Conservation (phyloP, 768 basidiomycete species). For the Hirschioporus abietinus region DNA sequence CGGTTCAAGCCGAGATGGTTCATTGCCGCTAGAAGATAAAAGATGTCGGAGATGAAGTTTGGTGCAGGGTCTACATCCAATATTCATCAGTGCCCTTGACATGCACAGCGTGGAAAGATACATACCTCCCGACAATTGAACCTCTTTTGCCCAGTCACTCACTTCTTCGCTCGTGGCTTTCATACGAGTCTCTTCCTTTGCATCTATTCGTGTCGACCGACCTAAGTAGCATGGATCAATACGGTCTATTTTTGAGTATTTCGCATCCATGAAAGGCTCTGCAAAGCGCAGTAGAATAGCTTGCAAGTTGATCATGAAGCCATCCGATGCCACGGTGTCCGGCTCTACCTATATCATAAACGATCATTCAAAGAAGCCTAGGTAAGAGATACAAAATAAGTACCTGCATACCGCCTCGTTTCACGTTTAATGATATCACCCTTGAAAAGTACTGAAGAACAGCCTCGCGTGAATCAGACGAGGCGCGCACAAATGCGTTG, state of each 20-base stretch:
- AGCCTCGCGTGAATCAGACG: constrained; percentile 70
- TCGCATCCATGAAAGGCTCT: constrained; percentile 92
- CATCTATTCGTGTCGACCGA: constrained; percentile 62
- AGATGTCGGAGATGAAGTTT: constrained; percentile 94
- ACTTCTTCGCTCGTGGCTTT: constrained; percentile 90
- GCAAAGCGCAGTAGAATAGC: constrained; percentile 78
- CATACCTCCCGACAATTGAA: constrained; percentile 41
- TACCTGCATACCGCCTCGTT: constrained; percentile 88
- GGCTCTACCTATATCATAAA: constrained; percentile 61
- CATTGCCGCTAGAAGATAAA: constrained; percentile 83
- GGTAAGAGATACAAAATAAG: constrained; percentile 11
- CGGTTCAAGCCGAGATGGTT: constrained; percentile 85
- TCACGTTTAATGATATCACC: constrained; percentile 70
- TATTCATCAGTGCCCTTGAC: background rate
- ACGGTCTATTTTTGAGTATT: constrained; percentile 87
- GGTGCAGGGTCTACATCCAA: constrained; percentile 46
- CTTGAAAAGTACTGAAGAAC: constrained; percentile 79
- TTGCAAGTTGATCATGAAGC: constrained; percentile 90
- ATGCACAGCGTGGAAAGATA: background rate
- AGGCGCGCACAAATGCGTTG: constrained; percentile 82
- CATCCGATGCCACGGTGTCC: constrained; percentile 81
- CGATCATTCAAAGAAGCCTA: constrained; percentile 2
- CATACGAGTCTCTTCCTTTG: constrained; percentile 89
- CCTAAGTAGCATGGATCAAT: constrained; percentile 83
- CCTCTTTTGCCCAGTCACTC: constrained; percentile 57